A percentile compares a stretch with the other conserved stretches of the same genome.
phyloP scores from a whole-genome alignment of 2,329 filamentous ascomycete species.

The Fusarium liriodendri region DNA sequence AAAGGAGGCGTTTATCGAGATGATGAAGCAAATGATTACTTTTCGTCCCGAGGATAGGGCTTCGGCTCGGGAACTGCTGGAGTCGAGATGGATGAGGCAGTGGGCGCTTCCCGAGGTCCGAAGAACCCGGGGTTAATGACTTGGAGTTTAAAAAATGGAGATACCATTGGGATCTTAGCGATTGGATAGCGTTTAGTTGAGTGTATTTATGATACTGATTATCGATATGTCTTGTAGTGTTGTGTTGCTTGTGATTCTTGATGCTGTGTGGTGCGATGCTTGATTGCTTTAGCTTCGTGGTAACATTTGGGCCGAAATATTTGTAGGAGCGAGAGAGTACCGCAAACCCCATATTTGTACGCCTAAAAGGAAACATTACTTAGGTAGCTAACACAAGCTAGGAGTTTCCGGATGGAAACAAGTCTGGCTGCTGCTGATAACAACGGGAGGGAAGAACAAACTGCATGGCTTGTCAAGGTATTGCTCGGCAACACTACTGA shows the following conservation, averaged over 20 bases:
- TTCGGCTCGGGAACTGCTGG: slow-evolving; percentile 25
- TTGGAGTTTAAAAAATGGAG: slow-evolving; percentile 6
- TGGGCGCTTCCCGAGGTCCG: slow-evolving; percentile 35
- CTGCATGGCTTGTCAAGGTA: not conserved
- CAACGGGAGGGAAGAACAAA: not conserved
- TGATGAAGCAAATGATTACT: slow-evolving; percentile 35
- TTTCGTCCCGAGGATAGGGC: slow-evolving; percentile 30
- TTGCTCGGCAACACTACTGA: not conserved
- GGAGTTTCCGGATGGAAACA: too few relatives aligned
- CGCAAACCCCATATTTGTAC: not conserved
- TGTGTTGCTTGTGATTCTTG: not conserved
- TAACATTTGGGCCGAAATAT: not conserved
- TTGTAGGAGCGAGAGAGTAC: not conserved
- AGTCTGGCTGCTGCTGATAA: not conserved
- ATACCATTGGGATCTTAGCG: slow-evolving; percentile 11
- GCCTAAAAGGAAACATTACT: not conserved
- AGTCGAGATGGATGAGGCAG: slow-evolving; percentile 34
- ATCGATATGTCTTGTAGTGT: not conserved
- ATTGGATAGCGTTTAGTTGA: not conserved
- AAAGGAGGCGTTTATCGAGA: slow-evolving; percentile 32
- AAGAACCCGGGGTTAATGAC: slow-evolving; percentile 14
- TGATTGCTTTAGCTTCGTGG: too few relatives aligned
- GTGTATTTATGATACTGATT: not conserved
- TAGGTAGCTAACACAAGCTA: not conserved
- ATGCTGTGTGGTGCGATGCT: not conserved